These are phyloP conservation scores for Rosa lucieae DNA, from an alignment of 306 rosid genomes.

Conservation along the genomic window DNA sequence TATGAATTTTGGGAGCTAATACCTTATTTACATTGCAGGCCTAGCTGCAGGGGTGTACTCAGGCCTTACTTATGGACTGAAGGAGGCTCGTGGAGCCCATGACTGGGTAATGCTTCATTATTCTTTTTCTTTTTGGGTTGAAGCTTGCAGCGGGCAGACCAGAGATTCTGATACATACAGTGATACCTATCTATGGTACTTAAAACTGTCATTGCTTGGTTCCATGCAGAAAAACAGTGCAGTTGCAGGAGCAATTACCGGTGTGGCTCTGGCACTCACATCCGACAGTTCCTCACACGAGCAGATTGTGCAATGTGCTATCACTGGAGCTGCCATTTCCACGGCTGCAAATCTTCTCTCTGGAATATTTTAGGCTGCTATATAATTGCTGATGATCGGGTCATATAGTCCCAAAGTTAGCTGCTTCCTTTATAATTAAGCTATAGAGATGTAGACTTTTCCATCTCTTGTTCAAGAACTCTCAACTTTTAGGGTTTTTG, in stretches of 20 bases:
- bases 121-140: too few species aligned
- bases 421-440: background rate
- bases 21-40: conserved; percentile 37
- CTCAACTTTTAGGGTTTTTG: background rate
- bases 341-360: conserved; percentile 81
- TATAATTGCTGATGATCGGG: background rate
- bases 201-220: background rate
- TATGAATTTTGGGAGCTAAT: background rate
- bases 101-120: conserved; percentile 63
- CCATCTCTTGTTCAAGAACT: background rate
- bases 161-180: background rate
- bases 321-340: conserved; percentile 87
- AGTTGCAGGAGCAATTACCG: conserved; percentile 81
- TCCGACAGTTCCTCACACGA: conserved; percentile 63
- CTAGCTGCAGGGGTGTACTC: conserved; percentile 85
- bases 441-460: background rate
- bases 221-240: conserved; percentile 86
- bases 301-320: conserved; percentile 78
- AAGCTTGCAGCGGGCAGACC: background rate
- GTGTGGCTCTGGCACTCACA: conserved; percentile 73
- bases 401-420: background rate
- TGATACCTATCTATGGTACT: background rate
- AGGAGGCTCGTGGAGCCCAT: conserved; percentile 83
- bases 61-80: conserved; percentile 80
- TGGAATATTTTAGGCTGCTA: conserved; percentile 48